Percentiles rank a stretch among this genome's conserved stretches.
phyloP scores from a whole-genome alignment of 23 red algal species.

The Cyanidium caldarium region DNA sequence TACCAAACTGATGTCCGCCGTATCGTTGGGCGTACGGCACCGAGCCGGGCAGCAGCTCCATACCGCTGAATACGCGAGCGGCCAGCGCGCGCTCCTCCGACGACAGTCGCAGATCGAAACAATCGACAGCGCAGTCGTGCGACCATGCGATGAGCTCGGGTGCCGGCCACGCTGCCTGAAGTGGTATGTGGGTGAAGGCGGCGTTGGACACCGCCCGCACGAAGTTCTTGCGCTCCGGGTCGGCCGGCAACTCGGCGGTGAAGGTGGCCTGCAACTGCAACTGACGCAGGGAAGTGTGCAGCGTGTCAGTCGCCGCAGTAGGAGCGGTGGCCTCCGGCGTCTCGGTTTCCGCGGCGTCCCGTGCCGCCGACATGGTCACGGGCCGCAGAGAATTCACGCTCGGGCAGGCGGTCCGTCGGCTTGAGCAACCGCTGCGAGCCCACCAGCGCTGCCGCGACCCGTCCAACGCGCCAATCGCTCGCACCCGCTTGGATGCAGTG shows the following conservation, averaged over 20 bases:
- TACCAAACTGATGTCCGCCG: conserved; percentile 94
- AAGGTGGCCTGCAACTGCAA: background rate
- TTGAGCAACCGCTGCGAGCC: too few species aligned
- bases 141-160: conserved; percentile 10
- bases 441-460: too few species aligned
- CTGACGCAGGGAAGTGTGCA: background rate
- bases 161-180: background rate
- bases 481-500: too few species aligned
- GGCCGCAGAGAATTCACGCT: too few species aligned
- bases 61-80: conserved; percentile 17
- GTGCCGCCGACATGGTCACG: too few species aligned
- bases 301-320: too few species aligned
- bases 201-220: background rate
- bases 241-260: background rate
- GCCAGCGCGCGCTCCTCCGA: background rate
- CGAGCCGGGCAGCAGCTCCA: conserved; percentile 27
- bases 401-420: too few species aligned
- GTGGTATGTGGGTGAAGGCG: background rate
- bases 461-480: too few species aligned
- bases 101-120: background rate
- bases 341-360: too few species aligned
- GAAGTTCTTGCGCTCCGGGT: conserved; percentile 10
- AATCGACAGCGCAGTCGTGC: background rate
- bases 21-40: conserved; percentile 88
- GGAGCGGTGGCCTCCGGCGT: too few species aligned